phyloP scores from a whole-genome alignment of 768 basidiomycete genomes.

The Lentinula raphanica region DNA sequence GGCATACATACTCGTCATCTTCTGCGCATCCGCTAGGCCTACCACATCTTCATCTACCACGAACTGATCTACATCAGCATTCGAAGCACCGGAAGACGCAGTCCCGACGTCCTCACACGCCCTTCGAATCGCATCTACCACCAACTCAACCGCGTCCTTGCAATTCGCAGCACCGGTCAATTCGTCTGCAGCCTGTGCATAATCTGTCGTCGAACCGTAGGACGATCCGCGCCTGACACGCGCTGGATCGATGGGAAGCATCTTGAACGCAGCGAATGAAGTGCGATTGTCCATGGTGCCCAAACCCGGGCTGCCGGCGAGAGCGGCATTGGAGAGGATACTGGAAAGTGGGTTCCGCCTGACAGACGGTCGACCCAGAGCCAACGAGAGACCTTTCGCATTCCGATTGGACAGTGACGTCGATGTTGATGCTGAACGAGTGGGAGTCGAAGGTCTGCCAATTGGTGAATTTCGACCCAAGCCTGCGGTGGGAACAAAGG shows the following conservation, averaged over 20 bases:
- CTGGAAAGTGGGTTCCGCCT: slow-evolving; percentile 5
- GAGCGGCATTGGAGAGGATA: slow-evolving; percentile 1
- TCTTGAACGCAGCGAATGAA: slow-evolving; percentile 74
- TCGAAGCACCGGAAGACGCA: slow-evolving; percentile 8
- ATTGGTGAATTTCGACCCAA: background rate
- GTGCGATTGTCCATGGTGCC: slow-evolving; percentile 19
- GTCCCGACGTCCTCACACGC: slow-evolving; percentile 64
- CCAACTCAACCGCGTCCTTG: slow-evolving; percentile 68
- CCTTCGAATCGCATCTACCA: slow-evolving; percentile 63
- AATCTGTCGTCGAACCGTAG: slow-evolving; percentile 39
- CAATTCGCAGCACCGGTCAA: slow-evolving; percentile 61
- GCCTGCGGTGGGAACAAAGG: background rate
- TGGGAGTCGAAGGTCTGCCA: background rate
- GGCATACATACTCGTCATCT: slow-evolving; percentile 79
- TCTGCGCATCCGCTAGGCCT: slow-evolving; percentile 80
- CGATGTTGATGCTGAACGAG: background rate
- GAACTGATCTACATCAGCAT: slow-evolving; percentile 34
- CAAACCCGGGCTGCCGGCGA: background rate
- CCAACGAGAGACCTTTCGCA: slow-evolving; percentile 26
- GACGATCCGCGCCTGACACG: slow-evolving; percentile 41
- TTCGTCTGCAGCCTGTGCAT: slow-evolving; percentile 48
- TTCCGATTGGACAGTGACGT: background rate
- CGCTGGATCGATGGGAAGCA: slow-evolving; percentile 66
- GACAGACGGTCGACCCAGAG: slow-evolving; percentile 16
- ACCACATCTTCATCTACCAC: slow-evolving; percentile 71